Evolutionary conservation across 1,284 basidiomycete genomes (phyloP), one percentile per base, ranked within the genome.

Genomic region (Neonothopanus nambi): DNA sequence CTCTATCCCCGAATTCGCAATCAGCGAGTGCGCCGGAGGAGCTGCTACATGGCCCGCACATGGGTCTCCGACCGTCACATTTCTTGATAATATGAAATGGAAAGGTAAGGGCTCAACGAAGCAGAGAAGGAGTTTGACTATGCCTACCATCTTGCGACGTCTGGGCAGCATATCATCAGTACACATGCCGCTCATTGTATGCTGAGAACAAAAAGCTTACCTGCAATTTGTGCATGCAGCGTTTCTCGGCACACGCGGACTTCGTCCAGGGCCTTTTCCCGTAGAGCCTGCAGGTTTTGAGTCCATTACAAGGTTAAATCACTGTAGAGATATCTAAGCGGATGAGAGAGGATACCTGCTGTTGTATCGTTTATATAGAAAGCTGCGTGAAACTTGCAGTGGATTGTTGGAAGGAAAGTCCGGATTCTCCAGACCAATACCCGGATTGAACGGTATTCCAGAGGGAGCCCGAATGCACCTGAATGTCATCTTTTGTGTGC

Each of bases 211-310:
- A 11, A 13, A 13, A 18, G 37, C 45, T 12, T 48, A 48, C 52
- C 47, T 48, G 52, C 52, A 54, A 36, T 54, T 54, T 21, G 46
- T 42, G 24, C 52, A 54, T 23, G 52, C 38, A 21, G 45, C 46
- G 7, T 30, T 30, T n/a, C 43, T 26, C 30, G 43, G 21, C 35
- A 30, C 40, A 13, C 49, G 49, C 18, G 40, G 2, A 13, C 42
- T 51, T 37, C 30, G 9, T 9, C 30, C 30, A 11, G 30, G 26
- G 5, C 26, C 8, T 13, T 33, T 33, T 33, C 30, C 30, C 2
- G 40, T 1, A 21, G 49, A 13, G 21, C 40, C 37, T 43, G 49
- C 9, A 42, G 41, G 36, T n/a, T 35, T 21, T 18, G 24, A 12
- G 33, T 51, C 3, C 40, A 42, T 13, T 50, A 50, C 48, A 50